Evolutionary conservation across 768 basidiomycete genomes (phyloP).

Genomic region (Naganishia randhawae): DNA sequence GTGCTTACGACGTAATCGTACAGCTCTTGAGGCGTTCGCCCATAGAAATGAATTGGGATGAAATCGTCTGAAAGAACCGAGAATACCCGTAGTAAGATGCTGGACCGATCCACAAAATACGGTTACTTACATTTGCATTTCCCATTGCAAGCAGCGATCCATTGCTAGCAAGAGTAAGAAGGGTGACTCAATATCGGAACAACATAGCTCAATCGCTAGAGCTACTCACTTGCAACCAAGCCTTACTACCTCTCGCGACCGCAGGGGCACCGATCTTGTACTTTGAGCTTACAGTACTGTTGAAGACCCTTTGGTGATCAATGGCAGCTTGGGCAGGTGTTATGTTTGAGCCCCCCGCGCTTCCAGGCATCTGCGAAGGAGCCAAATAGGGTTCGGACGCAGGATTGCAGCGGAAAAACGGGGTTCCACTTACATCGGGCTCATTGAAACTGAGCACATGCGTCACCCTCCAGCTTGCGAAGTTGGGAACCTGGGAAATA

Average conservation of each 20-base stretch:
- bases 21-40: conserved; percentile 34
- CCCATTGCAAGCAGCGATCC: conserved; percentile 41
- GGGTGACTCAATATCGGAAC: background rate
- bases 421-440: conserved; percentile 29
- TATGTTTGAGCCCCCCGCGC: conserved; percentile 32
- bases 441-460: conserved; percentile 44
- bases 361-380: conserved; percentile 21
- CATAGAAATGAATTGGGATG: conserved; percentile 44
- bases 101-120: no score
- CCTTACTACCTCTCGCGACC: conserved; percentile 38
- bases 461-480: conserved; percentile 27
- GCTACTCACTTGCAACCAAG: conserved; percentile 39
- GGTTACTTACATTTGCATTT: conserved; percentile 31
- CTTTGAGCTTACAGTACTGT: conserved; percentile 26
- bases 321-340: conserved; percentile 31
- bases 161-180: conserved; percentile 27
- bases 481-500: conserved; percentile 16
- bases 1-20: conserved; percentile 12
- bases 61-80: conserved; percentile 32
- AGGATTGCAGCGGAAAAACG: conserved; percentile 6
- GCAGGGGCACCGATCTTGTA: conserved; percentile 40
- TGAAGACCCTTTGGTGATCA: conserved; percentile 35
- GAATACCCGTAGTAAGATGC: background rate
- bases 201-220: no score
- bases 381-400: conserved; percentile 30